phyloP scores from a whole-genome alignment of 805 yeast species.

The Yarrowia divulgata region DNA sequence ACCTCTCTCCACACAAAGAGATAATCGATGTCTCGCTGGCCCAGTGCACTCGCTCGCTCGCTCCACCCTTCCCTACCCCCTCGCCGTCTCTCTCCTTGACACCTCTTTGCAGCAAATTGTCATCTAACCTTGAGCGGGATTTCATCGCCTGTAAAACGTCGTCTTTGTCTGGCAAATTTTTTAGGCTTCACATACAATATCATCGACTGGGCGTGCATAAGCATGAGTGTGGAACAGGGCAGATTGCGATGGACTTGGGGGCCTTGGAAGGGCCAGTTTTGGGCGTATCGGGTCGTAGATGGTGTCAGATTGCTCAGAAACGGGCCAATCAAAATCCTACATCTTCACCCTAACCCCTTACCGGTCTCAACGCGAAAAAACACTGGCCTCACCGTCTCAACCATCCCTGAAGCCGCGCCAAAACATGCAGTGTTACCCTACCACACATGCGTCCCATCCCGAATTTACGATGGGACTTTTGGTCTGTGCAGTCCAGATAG shows the following conservation, averaged over 20 bases:
- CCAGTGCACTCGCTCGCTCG: neutral
- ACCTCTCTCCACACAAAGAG: neutral
- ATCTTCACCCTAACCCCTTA: neutral
- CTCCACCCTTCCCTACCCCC: constrained; percentile 11
- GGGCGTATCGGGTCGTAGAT: too few species aligned
- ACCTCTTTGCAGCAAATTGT: constrained; percentile 22
- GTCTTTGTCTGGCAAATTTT: constrained; percentile 35
- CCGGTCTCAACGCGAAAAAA: constrained; percentile 11
- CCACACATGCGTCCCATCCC: constrained; percentile 12
- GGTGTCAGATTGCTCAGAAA: too few species aligned
- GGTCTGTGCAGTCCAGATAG: constrained; percentile 17
- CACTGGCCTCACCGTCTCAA: neutral
- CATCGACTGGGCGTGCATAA: constrained; percentile 37
- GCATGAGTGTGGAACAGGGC: constrained; percentile 36
- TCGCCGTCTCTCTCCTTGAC: constrained; percentile 1
- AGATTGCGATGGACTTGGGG: neutral
- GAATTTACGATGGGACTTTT: constrained; percentile 28
- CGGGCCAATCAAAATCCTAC: too few species aligned
- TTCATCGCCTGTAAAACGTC: constrained; percentile 29
- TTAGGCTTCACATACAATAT: constrained; percentile 28
- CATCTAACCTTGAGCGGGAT: constrained; percentile 39
- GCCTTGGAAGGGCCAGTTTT: too few species aligned
- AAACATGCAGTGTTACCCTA: constrained; percentile 38
- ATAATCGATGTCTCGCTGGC: neutral
- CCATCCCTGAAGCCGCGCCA: constrained; percentile 31